Conservation (phyloP, 345 rosid genomes). For the Barbarea vulgaris region DNA sequence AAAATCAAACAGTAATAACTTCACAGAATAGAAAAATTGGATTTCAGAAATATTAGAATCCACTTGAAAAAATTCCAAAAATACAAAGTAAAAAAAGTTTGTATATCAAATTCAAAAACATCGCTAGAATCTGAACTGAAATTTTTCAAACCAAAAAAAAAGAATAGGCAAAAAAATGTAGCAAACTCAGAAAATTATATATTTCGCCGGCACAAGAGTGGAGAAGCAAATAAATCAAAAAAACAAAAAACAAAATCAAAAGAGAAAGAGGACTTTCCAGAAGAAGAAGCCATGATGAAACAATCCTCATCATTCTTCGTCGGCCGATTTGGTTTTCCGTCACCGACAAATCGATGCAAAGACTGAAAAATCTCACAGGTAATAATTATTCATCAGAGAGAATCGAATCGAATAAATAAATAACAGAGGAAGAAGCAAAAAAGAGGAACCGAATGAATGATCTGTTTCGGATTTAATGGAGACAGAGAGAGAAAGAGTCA, state of each 20-base stretch:
- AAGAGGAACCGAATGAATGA: not conserved
- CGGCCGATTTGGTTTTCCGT: constrained; percentile 29
- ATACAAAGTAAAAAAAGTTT: not conserved
- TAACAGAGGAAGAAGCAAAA: not conserved
- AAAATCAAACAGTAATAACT: not conserved
- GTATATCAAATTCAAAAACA: not conserved
- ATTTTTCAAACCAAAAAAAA: not conserved
- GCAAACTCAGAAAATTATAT: not conserved
- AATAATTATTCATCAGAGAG: constrained; percentile 13
- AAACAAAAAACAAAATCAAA: not conserved
- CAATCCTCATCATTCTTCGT: constrained; percentile 29
- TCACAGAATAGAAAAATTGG: not conserved
- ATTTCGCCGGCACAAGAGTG: not conserved
- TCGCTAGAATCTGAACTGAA: not conserved
- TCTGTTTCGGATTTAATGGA: not conserved
- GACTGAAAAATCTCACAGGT: not conserved
- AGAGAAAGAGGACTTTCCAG: constrained; percentile 44
- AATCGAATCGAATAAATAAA: not conserved
- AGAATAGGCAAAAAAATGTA: not conserved
- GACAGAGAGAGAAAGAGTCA: constrained; percentile 19
- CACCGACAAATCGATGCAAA: constrained; percentile 2
- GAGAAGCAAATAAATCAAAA: not conserved
- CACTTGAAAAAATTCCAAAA: not conserved
- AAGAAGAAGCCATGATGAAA: constrained; percentile 30
- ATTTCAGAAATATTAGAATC: not conserved